Conservation (phyloP, 106 monocot genomes). For the Amphibolis antarctica region DNA sequence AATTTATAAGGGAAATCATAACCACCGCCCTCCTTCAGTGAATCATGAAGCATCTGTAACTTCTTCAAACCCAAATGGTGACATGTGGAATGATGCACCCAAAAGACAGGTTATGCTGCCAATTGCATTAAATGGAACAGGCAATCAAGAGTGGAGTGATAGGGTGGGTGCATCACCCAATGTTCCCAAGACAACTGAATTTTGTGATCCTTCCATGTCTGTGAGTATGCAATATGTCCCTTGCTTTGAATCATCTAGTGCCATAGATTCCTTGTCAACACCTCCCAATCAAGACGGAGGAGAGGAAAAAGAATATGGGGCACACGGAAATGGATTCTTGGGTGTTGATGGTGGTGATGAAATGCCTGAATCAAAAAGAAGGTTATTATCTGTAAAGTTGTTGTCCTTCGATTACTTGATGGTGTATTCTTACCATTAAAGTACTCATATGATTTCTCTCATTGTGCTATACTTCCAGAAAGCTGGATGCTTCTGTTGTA, state of each 20-base stretch:
- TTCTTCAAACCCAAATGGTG: slow-evolving; percentile 14
- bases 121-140: slow-evolving; percentile 13
- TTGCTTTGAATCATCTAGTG: slow-evolving; percentile 32
- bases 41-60: slow-evolving; percentile 23
- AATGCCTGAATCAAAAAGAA: slow-evolving; percentile 64
- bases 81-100: slow-evolving; percentile 21
- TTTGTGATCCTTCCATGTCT: slow-evolving; percentile 26
- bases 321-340: slow-evolving; percentile 31
- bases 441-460: background rate
- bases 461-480: slow-evolving; percentile 33
- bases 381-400: slow-evolving; percentile 18
- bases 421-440: background rate
- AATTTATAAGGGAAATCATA: slow-evolving; percentile 75
- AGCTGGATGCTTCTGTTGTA: slow-evolving; percentile 45
- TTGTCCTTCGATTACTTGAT: background rate
- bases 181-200: slow-evolving; percentile 23
- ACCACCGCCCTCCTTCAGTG: slow-evolving; percentile 45
- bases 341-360: slow-evolving; percentile 44
- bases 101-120: slow-evolving; percentile 18
- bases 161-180: slow-evolving; percentile 20
- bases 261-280: slow-evolving; percentile 35
- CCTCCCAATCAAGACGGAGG: slow-evolving; percentile 49
- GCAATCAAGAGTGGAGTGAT: slow-evolving; percentile 23
- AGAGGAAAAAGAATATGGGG: slow-evolving; percentile 25
- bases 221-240: slow-evolving; percentile 22